Conservation (phyloP, 208 protist genomes). For the Spongospora subterranea region DNA sequence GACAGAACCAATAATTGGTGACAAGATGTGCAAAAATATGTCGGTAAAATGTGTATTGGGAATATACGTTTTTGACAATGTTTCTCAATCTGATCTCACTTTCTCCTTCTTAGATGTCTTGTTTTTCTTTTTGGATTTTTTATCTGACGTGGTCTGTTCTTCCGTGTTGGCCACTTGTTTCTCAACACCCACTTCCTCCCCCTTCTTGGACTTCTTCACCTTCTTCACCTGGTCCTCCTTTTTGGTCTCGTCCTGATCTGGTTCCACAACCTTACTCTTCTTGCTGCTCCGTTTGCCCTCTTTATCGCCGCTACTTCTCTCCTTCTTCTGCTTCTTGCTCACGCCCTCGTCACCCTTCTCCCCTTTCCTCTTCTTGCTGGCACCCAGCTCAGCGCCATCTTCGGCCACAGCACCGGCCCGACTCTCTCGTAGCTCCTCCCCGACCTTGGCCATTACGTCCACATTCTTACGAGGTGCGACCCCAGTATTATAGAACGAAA, state of each 20-base stretch:
- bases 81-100: neutral
- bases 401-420: constrained; percentile 2
- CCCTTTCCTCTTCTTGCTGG: neutral
- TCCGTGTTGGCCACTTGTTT: constrained; percentile 36
- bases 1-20: too few species aligned
- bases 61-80: constrained; percentile 1
- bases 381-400: too few species aligned
- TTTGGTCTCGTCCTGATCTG: neutral
- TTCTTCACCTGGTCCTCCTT: constrained; percentile 46
- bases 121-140: constrained; percentile 57
- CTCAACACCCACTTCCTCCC: neutral
- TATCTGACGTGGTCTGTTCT: neutral
- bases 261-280: constrained; percentile 24
- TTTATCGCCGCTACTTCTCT: neutral
- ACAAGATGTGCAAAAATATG: too few species aligned
- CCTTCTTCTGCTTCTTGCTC: neutral
- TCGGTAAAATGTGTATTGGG: constrained; percentile 20
- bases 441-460: constrained; percentile 92
- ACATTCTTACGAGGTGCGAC: constrained; percentile 86
- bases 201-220: constrained; percentile 57
- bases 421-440: constrained; percentile 73
- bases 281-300: constrained; percentile 44
- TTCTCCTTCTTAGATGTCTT: constrained; percentile 64
- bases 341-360: neutral
- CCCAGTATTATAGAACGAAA: constrained; percentile 95